Evolutionary conservation across 2,329 filamentous ascomycete genomes (phyloP).

Genomic region (Penicillium sp.): DNA sequence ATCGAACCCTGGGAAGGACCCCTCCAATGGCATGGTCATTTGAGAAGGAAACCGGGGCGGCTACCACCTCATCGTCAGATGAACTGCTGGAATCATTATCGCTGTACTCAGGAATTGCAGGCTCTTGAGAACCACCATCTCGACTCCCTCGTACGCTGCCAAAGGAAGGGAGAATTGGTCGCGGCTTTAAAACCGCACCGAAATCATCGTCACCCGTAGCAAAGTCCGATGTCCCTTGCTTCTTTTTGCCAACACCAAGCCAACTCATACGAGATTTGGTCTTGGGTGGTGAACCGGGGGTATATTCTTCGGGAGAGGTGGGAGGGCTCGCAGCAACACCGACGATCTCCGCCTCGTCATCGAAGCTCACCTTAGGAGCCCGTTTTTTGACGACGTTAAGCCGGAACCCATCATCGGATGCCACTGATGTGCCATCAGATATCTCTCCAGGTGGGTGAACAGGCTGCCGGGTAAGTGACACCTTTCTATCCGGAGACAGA

Average conservation of each 20-base stretch:
- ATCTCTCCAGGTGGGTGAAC: conserved; percentile 52
- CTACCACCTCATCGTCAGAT: conserved; percentile 48
- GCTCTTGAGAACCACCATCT: conserved; percentile 25
- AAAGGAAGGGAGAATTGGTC: conserved; percentile 61
- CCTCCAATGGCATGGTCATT: conserved; percentile 55
- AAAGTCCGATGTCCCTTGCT: conserved; percentile 26
- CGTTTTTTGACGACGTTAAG: conserved; percentile 51
- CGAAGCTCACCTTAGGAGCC: conserved; percentile 67
- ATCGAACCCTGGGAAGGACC: conserved; percentile 46
- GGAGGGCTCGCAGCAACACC: conserved; percentile 45
- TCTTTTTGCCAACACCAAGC: conserved; percentile 39
- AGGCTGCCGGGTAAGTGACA: conserved; percentile 20
- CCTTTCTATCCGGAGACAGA: conserved; percentile 35
- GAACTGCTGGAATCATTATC: conserved; percentile 35
- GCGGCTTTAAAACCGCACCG: conserved; percentile 59
- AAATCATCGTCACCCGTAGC: conserved; percentile 49
- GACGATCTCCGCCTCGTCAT: conserved; percentile 56
- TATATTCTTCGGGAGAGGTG: conserved; percentile 41
- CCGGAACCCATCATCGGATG: conserved; percentile 46
- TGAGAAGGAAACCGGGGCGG: conserved; percentile 39
- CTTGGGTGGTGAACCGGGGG: conserved; percentile 37
- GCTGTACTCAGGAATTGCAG: conserved; percentile 24
- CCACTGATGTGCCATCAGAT: conserved; percentile 57
- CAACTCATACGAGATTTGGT: conserved; percentile 33
- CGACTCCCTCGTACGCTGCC: conserved; percentile 60